These are phyloP conservation scores for Yamadazyma sp. DNA, from an alignment of 1,139 yeast species.

Conservation along the genomic window DNA sequence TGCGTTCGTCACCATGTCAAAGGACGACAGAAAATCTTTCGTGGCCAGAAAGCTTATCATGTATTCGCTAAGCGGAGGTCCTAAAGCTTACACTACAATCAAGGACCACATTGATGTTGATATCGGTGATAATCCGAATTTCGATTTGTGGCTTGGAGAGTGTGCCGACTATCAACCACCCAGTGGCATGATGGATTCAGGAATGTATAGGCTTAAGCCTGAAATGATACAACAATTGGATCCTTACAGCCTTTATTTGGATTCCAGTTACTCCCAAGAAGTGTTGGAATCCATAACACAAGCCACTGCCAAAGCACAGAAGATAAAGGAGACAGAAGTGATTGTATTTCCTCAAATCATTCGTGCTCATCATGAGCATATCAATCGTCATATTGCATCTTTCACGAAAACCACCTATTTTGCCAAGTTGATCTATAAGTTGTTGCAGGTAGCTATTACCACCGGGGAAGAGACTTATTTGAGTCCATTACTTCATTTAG, in stretches of 20 bases:
- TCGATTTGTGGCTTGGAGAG: constrained; percentile 37
- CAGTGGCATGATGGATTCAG: constrained; percentile 38
- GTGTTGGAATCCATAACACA: constrained; percentile 33
- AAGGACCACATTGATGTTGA: constrained; percentile 37
- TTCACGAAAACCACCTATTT: constrained; percentile 54
- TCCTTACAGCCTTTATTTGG: constrained; percentile 38
- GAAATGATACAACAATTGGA: constrained; percentile 34
- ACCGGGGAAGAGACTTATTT: constrained; percentile 53
- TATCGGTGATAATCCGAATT: constrained; percentile 31
- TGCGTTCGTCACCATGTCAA: constrained; percentile 34
- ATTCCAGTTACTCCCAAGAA: constrained; percentile 34
- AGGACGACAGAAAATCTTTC: constrained; percentile 22
- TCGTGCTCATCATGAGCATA: constrained; percentile 37
- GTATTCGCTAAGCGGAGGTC: constrained; percentile 52
- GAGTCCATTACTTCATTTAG: constrained; percentile 60
- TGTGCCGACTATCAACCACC: constrained; percentile 46
- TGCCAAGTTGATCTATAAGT: constrained; percentile 57
- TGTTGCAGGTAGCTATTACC: constrained; percentile 52
- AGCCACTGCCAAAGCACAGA: constrained; percentile 25
- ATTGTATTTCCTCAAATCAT: constrained; percentile 36
- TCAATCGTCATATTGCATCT: constrained; percentile 42
- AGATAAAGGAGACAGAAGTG: constrained; percentile 38
- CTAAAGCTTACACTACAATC: constrained; percentile 54
- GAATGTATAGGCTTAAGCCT: constrained; percentile 46
- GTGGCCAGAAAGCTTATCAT: constrained; percentile 38